Evolutionary conservation across 441 rosid species (phyloP).

Genomic region (Macaranga tanarius): DNA sequence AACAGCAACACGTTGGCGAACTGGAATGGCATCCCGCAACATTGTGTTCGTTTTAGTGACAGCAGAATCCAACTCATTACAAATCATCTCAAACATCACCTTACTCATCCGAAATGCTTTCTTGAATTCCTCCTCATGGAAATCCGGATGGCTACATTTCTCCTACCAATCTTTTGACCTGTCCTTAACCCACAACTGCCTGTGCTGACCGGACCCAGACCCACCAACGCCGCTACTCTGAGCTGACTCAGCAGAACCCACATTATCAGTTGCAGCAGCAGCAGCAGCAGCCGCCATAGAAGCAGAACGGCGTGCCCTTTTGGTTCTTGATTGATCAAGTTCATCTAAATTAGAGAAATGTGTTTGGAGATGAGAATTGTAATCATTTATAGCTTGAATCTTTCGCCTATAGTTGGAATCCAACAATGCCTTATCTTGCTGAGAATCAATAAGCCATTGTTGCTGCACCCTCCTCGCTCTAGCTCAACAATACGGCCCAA

Average conservation of each 20-base stretch:
- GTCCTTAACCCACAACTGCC: constrained; percentile 88
- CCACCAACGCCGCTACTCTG: not conserved
- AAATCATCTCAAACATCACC: constrained; percentile 63
- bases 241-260: constrained; percentile 20
- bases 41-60: constrained; percentile 84
- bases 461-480: too few species aligned
- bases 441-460: constrained; percentile 38
- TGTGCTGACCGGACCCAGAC: constrained; percentile 23
- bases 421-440: constrained; percentile 38
- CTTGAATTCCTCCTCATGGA: constrained; percentile 66
- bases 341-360: constrained; percentile 41
- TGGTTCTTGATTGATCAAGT: constrained; percentile 28
- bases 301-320: constrained; percentile 32
- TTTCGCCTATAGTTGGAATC: constrained; percentile 44
- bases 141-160: constrained; percentile 57
- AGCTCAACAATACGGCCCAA: too few species aligned
- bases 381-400: constrained; percentile 40
- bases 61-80: constrained; percentile 60
- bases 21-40: constrained; percentile 85
- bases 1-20: constrained; percentile 80
- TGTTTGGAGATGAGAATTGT: constrained; percentile 32
- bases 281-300: constrained; percentile 24
- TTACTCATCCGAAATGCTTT: constrained; percentile 76
- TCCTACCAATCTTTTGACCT: constrained; percentile 75
- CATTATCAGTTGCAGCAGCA: constrained; percentile 20